Conservation (phyloP, 139 green algal genomes). For the Chlamydomonas sp. region DNA sequence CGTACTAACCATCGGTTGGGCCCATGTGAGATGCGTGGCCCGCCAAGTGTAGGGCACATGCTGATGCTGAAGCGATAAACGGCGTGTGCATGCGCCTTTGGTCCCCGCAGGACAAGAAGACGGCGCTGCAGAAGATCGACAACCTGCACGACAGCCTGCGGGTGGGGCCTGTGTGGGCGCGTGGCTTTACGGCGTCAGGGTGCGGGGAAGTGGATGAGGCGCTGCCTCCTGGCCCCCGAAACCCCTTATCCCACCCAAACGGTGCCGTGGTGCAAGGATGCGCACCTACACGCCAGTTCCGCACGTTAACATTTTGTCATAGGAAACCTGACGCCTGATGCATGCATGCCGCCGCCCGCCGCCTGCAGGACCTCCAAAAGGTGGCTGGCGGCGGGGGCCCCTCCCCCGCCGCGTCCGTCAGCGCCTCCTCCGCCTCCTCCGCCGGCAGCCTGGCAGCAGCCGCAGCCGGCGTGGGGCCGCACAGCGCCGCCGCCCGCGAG, state of each 20-base stretch:
- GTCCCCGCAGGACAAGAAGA: slow-evolving; percentile 54
- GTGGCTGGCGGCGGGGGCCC: not conserved
- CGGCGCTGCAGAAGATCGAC: slow-evolving; percentile 46
- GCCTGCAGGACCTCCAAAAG: slow-evolving; percentile 14
- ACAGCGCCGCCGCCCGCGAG: slow-evolving; percentile 23
- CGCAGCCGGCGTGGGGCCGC: not conserved
- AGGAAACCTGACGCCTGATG: no score
- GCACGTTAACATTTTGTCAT: no score
- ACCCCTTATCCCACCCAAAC: no score
- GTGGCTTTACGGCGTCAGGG: no score
- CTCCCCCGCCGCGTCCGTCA: not conserved
- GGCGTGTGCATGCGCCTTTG: not conserved
- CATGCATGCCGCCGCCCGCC: not conserved
- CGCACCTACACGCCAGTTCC: no score
- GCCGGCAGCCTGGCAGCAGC: not conserved
- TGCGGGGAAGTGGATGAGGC: no score
- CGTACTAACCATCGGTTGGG: no score
- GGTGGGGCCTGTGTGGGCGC: not conserved
- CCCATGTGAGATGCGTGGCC: no score
- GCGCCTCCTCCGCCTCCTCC: not conserved
- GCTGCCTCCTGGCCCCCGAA: no score
- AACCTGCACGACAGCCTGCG: slow-evolving; percentile 54
- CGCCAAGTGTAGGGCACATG: not conserved
- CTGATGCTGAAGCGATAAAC: not conserved
- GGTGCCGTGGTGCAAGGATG: no score